Conservation (phyloP, 2,329 filamentous ascomycete species). For the Grosmannia serpens region DNA sequence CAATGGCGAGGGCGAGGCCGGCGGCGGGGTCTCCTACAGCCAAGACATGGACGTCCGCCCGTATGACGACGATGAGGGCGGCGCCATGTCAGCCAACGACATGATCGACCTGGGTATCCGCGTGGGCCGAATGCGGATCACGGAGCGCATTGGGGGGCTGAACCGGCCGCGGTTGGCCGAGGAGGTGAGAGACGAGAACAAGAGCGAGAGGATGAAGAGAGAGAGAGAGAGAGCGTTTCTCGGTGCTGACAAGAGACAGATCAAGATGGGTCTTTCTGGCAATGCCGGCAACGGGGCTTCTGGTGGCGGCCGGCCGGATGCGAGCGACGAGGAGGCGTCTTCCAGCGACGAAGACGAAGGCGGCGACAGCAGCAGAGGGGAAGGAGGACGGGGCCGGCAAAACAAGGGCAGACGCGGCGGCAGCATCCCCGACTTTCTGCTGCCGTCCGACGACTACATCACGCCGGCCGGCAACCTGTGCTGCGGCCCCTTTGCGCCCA, state of each 20-base stretch:
- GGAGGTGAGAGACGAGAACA: slow-evolving; percentile 39
- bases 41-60: slow-evolving; percentile 40
- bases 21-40: too few relatives aligned
- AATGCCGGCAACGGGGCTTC: not conserved
- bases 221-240: too few relatives aligned
- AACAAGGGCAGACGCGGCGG: not conserved
- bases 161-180: slow-evolving; percentile 59
- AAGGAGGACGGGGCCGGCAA: not conserved
- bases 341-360: slow-evolving; percentile 1
- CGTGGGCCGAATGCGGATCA: slow-evolving; percentile 61
- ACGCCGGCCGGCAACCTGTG: slow-evolving; percentile 57
- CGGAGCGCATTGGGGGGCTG: slow-evolving; percentile 62
- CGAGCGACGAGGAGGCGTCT: not conserved
- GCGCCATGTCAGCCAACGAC: slow-evolving; percentile 29
- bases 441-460: slow-evolving; percentile 54
- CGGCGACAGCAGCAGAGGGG: slow-evolving; percentile 3
- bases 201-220: not conserved
- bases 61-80: slow-evolving; percentile 34
- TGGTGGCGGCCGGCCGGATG: not conserved
- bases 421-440: slow-evolving; percentile 41
- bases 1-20: too few relatives aligned
- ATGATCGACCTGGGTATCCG: slow-evolving; percentile 61
- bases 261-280: slow-evolving; percentile 5
- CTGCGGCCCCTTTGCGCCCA: slow-evolving; percentile 41
- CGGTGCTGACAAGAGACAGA: not conserved